phyloP scores from a whole-genome alignment of 1,139 yeast genomes.

The Candida sp. region DNA sequence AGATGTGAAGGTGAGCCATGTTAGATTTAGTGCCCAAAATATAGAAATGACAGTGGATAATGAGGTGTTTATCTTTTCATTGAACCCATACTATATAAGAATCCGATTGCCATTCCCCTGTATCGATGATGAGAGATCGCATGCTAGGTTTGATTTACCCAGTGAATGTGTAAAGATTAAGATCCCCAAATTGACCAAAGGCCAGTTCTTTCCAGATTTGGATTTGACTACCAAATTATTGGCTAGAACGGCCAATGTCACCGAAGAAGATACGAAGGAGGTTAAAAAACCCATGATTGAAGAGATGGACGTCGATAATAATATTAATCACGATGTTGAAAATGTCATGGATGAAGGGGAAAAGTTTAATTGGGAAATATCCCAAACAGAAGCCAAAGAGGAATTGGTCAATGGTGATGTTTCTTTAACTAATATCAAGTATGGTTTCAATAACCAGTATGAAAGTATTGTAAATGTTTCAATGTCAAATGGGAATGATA shows the following conservation, averaged over 20 bases:
- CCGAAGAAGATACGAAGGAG: slow-evolving; percentile 11
- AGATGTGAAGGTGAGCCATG: slow-evolving; percentile 56
- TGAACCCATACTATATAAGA: slow-evolving; percentile 85
- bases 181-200: slow-evolving; percentile 65
- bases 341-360: slow-evolving; percentile 47
- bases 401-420: slow-evolving; percentile 56
- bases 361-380: slow-evolving; percentile 80
- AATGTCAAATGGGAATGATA: slow-evolving; percentile 79
- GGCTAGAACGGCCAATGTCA: slow-evolving; percentile 46
- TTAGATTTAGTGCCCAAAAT: slow-evolving; percentile 64
- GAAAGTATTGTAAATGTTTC: slow-evolving; percentile 62
- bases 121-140: slow-evolving; percentile 69
- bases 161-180: slow-evolving; percentile 46
- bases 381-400: slow-evolving; percentile 31
- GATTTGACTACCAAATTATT: slow-evolving; percentile 80
- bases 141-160: slow-evolving; percentile 56
- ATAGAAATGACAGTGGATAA: slow-evolving; percentile 77
- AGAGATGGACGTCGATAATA: slow-evolving; percentile 45
- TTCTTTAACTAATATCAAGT: slow-evolving; percentile 76
- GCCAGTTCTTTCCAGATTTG: slow-evolving; percentile 75
- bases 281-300: slow-evolving; percentile 52
- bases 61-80: slow-evolving; percentile 74
- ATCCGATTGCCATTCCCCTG: slow-evolving; percentile 67
- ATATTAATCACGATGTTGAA: slow-evolving; percentile 8
- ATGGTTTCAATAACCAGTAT: slow-evolving; percentile 79